Evolutionary conservation across 2,329 filamentous ascomycete genomes (phyloP).

Genomic region (Ceratocystis papillata): DNA sequence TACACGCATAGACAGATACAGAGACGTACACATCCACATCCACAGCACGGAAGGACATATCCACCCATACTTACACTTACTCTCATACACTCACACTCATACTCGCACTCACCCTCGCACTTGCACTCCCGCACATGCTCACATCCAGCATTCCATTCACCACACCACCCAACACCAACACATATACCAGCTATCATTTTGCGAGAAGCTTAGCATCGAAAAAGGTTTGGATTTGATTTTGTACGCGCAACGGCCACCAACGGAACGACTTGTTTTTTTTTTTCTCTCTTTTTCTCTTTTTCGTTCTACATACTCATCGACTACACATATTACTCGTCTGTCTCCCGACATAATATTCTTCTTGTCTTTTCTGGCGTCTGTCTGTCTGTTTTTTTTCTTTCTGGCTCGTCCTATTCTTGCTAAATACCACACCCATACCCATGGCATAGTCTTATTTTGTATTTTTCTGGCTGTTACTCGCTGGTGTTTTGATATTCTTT

Average conservation of each 20-base stretch:
- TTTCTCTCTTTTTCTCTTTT: slow-evolving; percentile 3
- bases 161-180: background rate
- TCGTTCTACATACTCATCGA: background rate
- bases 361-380: background rate
- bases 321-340: background rate
- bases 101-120: background rate
- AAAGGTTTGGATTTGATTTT: slow-evolving; percentile 14
- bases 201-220: background rate
- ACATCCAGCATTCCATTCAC: background rate
- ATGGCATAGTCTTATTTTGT: slow-evolving; percentile 6
- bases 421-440: slow-evolving; percentile 12
- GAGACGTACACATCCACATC: too few relatives aligned
- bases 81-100: background rate
- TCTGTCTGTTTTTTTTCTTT: background rate
- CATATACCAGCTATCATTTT: background rate
- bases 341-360: background rate
- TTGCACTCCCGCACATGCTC: background rate
- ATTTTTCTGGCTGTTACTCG: background rate
- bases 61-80: too few relatives aligned
- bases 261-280: slow-evolving; percentile 16
- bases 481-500: background rate
- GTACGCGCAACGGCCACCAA: slow-evolving; percentile 13
- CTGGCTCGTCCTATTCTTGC: background rate
- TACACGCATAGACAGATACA: too few relatives aligned
- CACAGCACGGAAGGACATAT: too few relatives aligned